Evolutionary conservation across 148 eudicot genomes (phyloP).

Genomic region (Chenopodium album): DNA sequence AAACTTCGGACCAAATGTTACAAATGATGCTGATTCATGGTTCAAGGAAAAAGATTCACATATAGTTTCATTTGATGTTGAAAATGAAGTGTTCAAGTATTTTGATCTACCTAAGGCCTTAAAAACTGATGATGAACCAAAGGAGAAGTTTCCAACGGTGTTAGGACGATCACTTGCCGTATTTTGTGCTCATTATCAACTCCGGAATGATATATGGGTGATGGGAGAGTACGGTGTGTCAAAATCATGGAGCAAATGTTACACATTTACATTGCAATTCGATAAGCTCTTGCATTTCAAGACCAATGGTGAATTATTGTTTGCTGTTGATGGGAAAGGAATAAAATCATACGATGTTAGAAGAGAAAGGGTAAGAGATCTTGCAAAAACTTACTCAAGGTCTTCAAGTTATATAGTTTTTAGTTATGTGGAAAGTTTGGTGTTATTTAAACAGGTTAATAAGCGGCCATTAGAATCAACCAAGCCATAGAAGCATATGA

Average conservation of each 20-base stretch:
- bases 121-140: neutral
- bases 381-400: slow-evolving; percentile 18
- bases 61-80: slow-evolving; percentile 20
- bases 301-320: slow-evolving; percentile 22
- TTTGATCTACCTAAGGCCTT: neutral
- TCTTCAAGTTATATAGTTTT: slow-evolving; percentile 11
- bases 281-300: slow-evolving; percentile 13
- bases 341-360: slow-evolving; percentile 23
- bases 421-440: slow-evolving; percentile 26
- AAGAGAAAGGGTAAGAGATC: slow-evolving; percentile 3
- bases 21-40: neutral
- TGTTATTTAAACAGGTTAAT: neutral
- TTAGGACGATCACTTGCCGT: slow-evolving; percentile 19
- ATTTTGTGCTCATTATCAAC: neutral
- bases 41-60: neutral
- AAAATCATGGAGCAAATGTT: slow-evolving; percentile 22
- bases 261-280: neutral
- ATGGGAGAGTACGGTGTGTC: slow-evolving; percentile 29
- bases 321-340: slow-evolving; percentile 1
- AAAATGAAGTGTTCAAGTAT: neutral
- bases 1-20: slow-evolving; percentile 1
- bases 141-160: neutral
- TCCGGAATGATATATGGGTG: slow-evolving; percentile 21
- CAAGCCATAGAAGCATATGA: neutral
- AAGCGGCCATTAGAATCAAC: neutral